phyloP scores from a whole-genome alignment of 1,284 basidiomycete species.

The Exobasidium rhododendri region DNA sequence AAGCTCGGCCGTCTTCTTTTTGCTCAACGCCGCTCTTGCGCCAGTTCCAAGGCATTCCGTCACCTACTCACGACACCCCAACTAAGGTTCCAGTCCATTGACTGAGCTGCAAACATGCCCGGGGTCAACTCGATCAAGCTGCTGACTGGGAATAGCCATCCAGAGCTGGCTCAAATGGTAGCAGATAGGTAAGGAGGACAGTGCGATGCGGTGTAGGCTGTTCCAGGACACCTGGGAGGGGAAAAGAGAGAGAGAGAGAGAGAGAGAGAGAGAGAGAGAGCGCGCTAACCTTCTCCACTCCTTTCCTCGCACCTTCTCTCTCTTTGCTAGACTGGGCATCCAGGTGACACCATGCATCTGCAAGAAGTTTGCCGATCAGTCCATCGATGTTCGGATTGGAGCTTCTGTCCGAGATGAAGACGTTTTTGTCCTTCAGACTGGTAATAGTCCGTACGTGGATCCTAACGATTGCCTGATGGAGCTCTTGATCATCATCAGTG shows the following conservation, averaged over 20 bases:
- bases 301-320: background rate
- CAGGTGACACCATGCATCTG: conserved; percentile 84
- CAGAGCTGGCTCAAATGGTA: conserved; percentile 88
- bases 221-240: no score
- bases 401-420: conserved; percentile 90
- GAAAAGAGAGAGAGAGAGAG: no score
- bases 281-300: no score
- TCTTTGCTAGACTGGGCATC: conserved; percentile 78
- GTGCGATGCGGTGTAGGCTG: conserved; percentile 60
- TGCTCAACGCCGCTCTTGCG: no score
- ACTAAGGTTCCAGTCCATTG: no score
- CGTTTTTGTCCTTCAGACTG: conserved; percentile 52
- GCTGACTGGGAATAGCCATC: conserved; percentile 93
- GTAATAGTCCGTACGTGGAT: conserved; percentile 47
- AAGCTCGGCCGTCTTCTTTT: no score
- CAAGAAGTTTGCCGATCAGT: conserved; percentile 83
- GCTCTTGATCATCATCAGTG: conserved; percentile 82
- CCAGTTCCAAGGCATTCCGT: no score
- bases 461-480: conserved; percentile 57
- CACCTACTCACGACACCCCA: no score
- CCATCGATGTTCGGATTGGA: conserved; percentile 67
- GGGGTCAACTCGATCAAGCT: conserved; percentile 71
- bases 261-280: background rate
- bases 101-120: conserved; percentile 27
- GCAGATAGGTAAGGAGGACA: conserved; percentile 65